Base-by-base conservation (phyloP, 768 basidiomycete species). In the Gyrodon lividus region DNA sequence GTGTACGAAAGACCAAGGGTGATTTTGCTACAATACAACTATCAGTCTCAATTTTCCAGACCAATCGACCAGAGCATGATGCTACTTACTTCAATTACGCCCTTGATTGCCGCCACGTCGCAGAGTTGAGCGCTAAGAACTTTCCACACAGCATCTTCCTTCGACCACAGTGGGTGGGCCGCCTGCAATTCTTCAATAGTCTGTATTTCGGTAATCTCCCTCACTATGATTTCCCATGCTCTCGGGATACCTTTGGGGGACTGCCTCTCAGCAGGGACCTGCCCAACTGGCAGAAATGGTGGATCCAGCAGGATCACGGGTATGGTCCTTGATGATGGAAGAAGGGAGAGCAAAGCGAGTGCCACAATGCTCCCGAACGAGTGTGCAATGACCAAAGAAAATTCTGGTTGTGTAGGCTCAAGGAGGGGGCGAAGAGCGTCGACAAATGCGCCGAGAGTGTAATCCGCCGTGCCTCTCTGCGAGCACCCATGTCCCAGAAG, bases 241-340 rank as follows among this genome's bases (percentile, higher is more conserved):
- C 30, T 42, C 30, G 35, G 35, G 23, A 40, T 16, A 17, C n/a
- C 8, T 0, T 41, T 7, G 7, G 16, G 7, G 26, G 16, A 13
- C 26, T 42, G 39, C 30, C 31, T 3, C 6, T 31, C 14, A 20
- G 38, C 39, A 31, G 40, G 48, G 14, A 31, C n/a, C 2, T 38
- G 46, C 16, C n/a, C 1, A 12, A 17, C 3, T 17, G 40, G 48
- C 23, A 41, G 26, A 12, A 63, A 43, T 2, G 58, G 58, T 2
- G 60, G 53, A 13, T 68, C 66, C 12, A 54, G n/a, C 12, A 68
- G 49, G 28, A 67, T 26, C 30, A 65, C 57, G 0, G 35, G 40
- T 33, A 58, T 48, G 0, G 46, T 28, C 10, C 23, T 53, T 1
- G 56, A 28, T 8, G 43, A 40, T 6, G 57, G 46, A 34, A 68